phyloP scores from a whole-genome alignment of 75 land plant species.

The Sequoia sempervirens region DNA sequence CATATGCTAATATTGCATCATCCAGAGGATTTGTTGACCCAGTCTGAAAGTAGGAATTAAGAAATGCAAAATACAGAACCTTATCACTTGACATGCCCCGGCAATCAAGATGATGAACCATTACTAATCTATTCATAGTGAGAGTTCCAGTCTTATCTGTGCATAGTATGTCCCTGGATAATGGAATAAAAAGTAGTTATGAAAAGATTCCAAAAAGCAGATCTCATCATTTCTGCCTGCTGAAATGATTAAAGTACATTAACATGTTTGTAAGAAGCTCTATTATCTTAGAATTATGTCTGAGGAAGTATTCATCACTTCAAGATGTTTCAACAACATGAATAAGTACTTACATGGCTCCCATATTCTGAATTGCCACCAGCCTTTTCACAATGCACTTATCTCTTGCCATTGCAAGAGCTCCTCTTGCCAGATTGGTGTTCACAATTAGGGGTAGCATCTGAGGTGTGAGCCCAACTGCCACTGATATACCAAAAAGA shows the following conservation, averaged over 20 bases:
- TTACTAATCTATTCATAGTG: conserved; percentile 38
- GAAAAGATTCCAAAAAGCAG: neutral
- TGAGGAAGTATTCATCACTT: neutral
- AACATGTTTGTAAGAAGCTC: neutral
- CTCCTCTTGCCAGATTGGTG: conserved; percentile 56
- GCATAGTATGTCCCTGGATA: conserved; percentile 52
- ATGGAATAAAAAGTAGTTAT: neutral
- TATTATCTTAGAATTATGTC: neutral
- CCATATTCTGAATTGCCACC: conserved; percentile 49
- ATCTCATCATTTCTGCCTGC: neutral
- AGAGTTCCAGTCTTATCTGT: conserved; percentile 65
- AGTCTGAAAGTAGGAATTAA: conserved; percentile 53
- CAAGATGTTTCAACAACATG: conserved; percentile 1
- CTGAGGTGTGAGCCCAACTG: conserved; percentile 58
- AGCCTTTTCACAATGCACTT: conserved; percentile 56
- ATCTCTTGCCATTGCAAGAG: conserved; percentile 55
- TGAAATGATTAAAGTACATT: neutral
- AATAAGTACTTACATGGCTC: conserved; percentile 46
- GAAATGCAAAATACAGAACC: conserved; percentile 42
- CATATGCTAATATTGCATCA: conserved; percentile 49
- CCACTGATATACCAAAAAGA: conserved; percentile 54
- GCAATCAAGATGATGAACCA: conserved; percentile 44
- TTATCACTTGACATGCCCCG: conserved; percentile 29
- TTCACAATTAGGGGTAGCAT: conserved; percentile 62
- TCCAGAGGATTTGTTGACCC: conserved; percentile 49